Conservation (phyloP, 495 filamentous ascomycete species). For the Astrocystis sublimbata region DNA sequence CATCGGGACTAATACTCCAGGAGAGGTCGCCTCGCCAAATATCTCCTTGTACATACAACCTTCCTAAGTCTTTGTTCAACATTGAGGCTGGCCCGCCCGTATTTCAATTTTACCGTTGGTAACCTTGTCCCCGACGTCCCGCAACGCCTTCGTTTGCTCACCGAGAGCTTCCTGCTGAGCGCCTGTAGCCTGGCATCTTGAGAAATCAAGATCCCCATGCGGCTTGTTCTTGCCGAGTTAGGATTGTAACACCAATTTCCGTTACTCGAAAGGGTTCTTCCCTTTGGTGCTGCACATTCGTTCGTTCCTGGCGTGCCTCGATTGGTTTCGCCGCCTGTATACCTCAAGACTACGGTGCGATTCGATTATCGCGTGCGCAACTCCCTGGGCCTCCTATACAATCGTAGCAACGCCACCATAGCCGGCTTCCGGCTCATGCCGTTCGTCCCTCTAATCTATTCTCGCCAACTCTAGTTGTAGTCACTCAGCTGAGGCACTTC, state of each 20-base stretch:
- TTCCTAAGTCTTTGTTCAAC: background rate
- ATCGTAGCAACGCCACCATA: background rate
- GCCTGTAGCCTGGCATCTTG: background rate
- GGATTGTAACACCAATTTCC: background rate
- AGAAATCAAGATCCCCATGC: constrained; percentile 3
- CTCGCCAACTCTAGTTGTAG: background rate
- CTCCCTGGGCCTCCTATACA: background rate
- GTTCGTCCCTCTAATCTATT: background rate
- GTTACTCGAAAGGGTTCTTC: background rate
- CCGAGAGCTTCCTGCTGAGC: background rate
- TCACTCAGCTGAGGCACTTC: constrained; percentile 9
- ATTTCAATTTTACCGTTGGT: background rate
- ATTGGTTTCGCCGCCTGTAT: background rate
- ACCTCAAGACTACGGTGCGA: background rate
- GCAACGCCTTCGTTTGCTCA: background rate
- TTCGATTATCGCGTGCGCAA: constrained; percentile 1
- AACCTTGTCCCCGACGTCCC: background rate
- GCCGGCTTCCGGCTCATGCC: background rate
- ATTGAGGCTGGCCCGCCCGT: background rate
- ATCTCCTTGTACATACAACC: background rate
- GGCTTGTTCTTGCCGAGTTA: background rate
- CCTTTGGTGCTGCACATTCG: background rate
- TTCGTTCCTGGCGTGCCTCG: background rate
- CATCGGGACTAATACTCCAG: background rate
- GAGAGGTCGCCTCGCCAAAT: background rate